Evolutionary conservation across 768 basidiomycete genomes (phyloP).

Genomic region (Termitomyces sp.): DNA sequence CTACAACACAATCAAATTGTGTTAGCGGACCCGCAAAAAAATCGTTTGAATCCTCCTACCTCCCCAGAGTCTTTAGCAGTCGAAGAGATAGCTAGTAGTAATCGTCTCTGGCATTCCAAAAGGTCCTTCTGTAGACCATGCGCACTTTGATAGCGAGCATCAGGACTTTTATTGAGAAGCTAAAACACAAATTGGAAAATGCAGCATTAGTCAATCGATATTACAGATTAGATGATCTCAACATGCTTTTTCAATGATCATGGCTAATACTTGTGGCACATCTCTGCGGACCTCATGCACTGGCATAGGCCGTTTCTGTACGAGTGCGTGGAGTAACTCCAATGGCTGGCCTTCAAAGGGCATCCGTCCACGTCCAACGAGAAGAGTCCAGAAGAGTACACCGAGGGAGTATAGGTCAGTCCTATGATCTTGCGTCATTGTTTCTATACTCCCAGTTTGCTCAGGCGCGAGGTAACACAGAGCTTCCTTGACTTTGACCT

Average conservation of each 20-base stretch:
- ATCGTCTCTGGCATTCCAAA: constrained; percentile 59
- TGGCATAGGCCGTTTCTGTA: constrained; percentile 69
- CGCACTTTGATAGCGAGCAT: constrained; percentile 66
- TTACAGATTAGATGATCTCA: background rate
- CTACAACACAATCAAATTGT: constrained; percentile 22
- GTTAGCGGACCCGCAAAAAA: background rate
- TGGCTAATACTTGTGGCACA: constrained; percentile 64
- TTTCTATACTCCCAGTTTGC: constrained; percentile 71
- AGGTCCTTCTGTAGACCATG: constrained; percentile 65
- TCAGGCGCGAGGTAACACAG: constrained; percentile 73
- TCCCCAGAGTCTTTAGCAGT: constrained; percentile 53
- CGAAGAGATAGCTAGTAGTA: constrained; percentile 55
- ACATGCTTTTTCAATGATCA: constrained; percentile 62
- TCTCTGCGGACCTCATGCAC: constrained; percentile 73
- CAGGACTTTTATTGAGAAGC: constrained; percentile 67
- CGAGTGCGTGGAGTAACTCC: constrained; percentile 66
- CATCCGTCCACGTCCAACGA: constrained; percentile 66
- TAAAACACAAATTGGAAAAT: constrained; percentile 17
- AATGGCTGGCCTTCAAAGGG: constrained; percentile 56
- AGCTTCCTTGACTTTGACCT: constrained; percentile 70
- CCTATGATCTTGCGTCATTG: constrained; percentile 65
- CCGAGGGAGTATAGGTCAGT: constrained; percentile 75
- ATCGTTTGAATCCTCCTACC: constrained; percentile 23
- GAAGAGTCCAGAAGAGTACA: constrained; percentile 67
- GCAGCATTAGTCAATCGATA: constrained; percentile 7